Conservation (phyloP, 1,284 basidiomycete species). For the Cutaneotrichosporon curvatum region DNA sequence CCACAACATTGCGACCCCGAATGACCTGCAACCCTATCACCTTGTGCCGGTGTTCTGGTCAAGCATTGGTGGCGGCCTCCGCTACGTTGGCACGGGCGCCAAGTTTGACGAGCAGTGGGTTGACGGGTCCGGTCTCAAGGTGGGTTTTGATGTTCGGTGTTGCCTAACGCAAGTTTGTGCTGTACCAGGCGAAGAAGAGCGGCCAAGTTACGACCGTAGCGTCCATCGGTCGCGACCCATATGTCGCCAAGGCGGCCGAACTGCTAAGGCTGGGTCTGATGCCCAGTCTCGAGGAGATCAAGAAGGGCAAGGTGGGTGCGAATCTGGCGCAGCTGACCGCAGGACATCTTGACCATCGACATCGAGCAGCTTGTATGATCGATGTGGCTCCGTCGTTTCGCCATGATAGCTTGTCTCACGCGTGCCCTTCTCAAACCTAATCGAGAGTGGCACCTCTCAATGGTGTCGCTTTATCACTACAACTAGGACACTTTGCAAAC, state of each 20-base stretch:
- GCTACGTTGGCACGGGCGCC: conserved; percentile 65
- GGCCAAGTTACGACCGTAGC: conserved; percentile 75
- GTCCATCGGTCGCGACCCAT: conserved; percentile 53
- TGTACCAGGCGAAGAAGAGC: conserved; percentile 75
- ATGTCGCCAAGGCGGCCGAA: conserved; percentile 74
- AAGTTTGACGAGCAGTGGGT: conserved; percentile 67
- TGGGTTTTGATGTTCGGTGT: conserved; percentile 27
- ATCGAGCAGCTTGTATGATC: neutral
- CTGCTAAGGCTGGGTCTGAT: conserved; percentile 71
- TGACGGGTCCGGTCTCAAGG: conserved; percentile 78
- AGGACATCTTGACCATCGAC: conserved; percentile 38
- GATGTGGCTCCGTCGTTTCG: no score
- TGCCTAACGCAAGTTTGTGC: conserved; percentile 57
- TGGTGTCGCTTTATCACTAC: no score
- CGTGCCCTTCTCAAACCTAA: no score
- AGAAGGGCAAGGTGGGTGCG: conserved; percentile 48
- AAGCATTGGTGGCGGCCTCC: conserved; percentile 64
- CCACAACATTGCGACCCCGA: conserved; percentile 54
- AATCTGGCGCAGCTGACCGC: neutral
- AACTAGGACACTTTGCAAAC: no score
- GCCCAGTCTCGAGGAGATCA: conserved; percentile 70
- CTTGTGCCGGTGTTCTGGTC: conserved; percentile 85
- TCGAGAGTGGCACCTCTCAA: no score
- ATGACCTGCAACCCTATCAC: conserved; percentile 45
- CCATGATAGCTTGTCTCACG: no score